These are phyloP conservation scores for Kwoniella sp. DNA, from an alignment of 768 basidiomycete species.

Conservation along the genomic window DNA sequence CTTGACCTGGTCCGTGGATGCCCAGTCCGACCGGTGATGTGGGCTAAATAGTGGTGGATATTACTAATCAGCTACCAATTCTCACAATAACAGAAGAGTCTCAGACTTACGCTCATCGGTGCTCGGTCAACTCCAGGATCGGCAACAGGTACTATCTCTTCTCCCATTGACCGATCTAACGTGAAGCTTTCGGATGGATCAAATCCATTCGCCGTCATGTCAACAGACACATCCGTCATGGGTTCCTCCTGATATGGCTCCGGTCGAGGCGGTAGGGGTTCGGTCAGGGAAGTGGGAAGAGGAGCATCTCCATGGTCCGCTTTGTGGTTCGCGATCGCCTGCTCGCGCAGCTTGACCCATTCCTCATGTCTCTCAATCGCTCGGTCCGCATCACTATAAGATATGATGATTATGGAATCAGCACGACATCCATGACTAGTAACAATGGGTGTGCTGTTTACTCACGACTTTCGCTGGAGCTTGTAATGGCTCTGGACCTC, in stretches of 20 bases:
- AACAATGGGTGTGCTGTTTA: slow-evolving; percentile 33
- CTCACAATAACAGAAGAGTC: not conserved
- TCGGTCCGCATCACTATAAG: slow-evolving; percentile 77
- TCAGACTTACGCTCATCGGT: slow-evolving; percentile 24
- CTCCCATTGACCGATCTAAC: slow-evolving; percentile 62
- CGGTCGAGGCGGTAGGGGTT: slow-evolving; percentile 75
- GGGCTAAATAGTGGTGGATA: slow-evolving; percentile 21
- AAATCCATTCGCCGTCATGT: slow-evolving; percentile 61
- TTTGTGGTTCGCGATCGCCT: slow-evolving; percentile 64
- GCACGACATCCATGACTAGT: slow-evolving; percentile 10
- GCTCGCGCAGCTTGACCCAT: slow-evolving; percentile 82
- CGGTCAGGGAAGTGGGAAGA: slow-evolving; percentile 70
- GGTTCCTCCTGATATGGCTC: slow-evolving; percentile 78
- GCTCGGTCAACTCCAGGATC: slow-evolving; percentile 66
- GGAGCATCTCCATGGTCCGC: slow-evolving; percentile 42
- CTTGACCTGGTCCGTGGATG: slow-evolving; percentile 64
- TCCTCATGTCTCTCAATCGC: slow-evolving; percentile 81
- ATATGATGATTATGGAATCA: too few relatives aligned
- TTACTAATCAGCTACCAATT: slow-evolving; percentile 1
- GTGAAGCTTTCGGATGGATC: slow-evolving; percentile 54
- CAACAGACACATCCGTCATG: slow-evolving; percentile 84
- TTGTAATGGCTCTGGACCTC: slow-evolving; percentile 91
- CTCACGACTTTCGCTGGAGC: slow-evolving; percentile 79
- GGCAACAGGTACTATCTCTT: slow-evolving; percentile 84
- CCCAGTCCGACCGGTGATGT: slow-evolving; percentile 57